Percentiles rank a stretch among this genome's conserved stretches.
Conservation (phyloP, 202 grass and related monocot genomes). For the Setaria viridis region DNA sequence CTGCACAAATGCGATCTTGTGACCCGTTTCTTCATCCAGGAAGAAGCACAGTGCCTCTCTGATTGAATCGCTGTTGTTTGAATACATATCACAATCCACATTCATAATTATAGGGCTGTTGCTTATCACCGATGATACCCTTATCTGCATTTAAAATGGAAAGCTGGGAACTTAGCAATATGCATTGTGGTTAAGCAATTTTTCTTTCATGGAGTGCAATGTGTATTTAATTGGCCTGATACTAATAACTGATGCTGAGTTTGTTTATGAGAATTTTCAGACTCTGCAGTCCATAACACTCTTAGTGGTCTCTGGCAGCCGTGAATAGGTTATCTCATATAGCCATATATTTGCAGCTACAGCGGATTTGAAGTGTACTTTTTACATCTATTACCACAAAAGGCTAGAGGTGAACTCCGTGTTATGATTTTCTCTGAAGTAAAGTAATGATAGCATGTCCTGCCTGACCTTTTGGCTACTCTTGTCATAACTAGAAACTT, state of each 20-base stretch:
- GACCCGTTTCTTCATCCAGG: slow-evolving; percentile 69
- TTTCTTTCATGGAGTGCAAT: neutral
- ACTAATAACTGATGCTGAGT: slow-evolving; percentile 21
- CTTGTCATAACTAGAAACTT: neutral
- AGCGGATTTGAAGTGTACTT: neutral
- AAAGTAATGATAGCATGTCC: neutral
- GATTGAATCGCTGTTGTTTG: slow-evolving; percentile 61
- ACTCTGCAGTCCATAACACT: neutral
- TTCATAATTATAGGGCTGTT: slow-evolving; percentile 76
- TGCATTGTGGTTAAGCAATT: slow-evolving; percentile 11
- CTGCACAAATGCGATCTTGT: slow-evolving; percentile 64
- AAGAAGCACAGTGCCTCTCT: slow-evolving; percentile 71
- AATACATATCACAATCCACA: slow-evolving; percentile 85
- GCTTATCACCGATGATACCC: slow-evolving; percentile 73
- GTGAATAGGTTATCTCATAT: slow-evolving; percentile 12
- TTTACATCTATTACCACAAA: slow-evolving; percentile 20
- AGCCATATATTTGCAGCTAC: neutral
- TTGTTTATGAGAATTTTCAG: neutral
- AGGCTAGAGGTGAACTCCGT: neutral
- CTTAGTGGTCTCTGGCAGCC: neutral
- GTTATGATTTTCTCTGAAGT: neutral
- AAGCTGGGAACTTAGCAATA: neutral
- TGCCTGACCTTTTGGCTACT: neutral
- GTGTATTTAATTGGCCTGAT: neutral
- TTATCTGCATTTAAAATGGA: slow-evolving; percentile 56